phyloP scores from a whole-genome alignment of 2,329 filamentous ascomycete species.

The Fusarium lyarnte region DNA sequence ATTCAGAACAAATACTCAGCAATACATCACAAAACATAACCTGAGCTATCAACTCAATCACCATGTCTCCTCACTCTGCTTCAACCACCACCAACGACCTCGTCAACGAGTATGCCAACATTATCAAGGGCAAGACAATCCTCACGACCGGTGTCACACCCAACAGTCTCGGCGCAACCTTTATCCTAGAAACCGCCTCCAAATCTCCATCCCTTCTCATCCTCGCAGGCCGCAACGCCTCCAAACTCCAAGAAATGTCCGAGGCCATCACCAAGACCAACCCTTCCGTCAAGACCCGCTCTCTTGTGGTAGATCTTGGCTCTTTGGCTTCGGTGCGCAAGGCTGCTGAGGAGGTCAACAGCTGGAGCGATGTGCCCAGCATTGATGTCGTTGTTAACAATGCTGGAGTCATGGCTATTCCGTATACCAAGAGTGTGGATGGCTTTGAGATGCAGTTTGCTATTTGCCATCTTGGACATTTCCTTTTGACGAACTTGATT shows the following conservation, averaged over 20 bases:
- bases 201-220: slow-evolving; percentile 55
- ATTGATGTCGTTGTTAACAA: slow-evolving; percentile 57
- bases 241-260: slow-evolving; percentile 53
- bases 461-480: slow-evolving; percentile 58
- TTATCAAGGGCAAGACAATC: slow-evolving; percentile 51
- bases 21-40: background rate
- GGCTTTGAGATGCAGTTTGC: slow-evolving; percentile 56
- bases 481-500: slow-evolving; percentile 56
- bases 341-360: slow-evolving; percentile 50
- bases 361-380: slow-evolving; percentile 44
- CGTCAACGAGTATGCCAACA: slow-evolving; percentile 40
- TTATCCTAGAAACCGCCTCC: slow-evolving; percentile 51
- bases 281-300: slow-evolving; percentile 47
- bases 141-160: slow-evolving; percentile 56
- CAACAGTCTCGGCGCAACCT: slow-evolving; percentile 51
- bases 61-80: slow-evolving; percentile 28
- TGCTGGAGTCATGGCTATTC: slow-evolving; percentile 54
- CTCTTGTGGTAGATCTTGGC: slow-evolving; percentile 52
- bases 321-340: slow-evolving; percentile 52
- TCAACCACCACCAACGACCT: slow-evolving; percentile 43
- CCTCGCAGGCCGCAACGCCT: slow-evolving; percentile 55
- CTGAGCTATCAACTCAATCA: background rate
- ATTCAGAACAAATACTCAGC: background rate
- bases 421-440: slow-evolving; percentile 46
- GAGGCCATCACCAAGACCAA: slow-evolving; percentile 46